Conservation (phyloP, 208 protist species). For the Crithidia bombi region DNA sequence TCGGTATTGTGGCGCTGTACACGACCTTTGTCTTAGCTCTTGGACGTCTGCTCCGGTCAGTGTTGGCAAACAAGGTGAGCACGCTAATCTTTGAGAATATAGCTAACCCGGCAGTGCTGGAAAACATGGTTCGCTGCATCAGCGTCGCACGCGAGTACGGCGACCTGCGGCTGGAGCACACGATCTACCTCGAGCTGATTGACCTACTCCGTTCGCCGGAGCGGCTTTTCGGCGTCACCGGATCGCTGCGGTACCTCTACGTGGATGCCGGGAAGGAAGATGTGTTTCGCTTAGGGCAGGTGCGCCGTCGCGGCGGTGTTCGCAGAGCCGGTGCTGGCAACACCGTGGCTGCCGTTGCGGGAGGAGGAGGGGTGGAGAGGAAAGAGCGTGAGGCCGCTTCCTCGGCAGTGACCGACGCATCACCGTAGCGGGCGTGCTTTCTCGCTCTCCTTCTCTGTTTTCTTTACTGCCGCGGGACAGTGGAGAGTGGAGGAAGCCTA, state of each 20-base stretch:
- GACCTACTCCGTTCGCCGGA: conserved; percentile 78
- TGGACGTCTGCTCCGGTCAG: conserved; percentile 60
- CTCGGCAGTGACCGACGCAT: not conserved
- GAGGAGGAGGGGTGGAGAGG: not conserved
- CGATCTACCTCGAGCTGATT: conserved; percentile 77
- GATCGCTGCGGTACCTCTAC: conserved; percentile 37
- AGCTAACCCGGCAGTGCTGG: conserved; percentile 57
- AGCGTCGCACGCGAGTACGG: conserved; percentile 54
- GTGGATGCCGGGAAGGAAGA: conserved; percentile 23
- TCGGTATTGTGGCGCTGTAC: conserved; percentile 84
- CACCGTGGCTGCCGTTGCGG: not conserved
- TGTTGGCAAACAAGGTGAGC: conserved; percentile 59
- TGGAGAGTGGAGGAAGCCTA: no score
- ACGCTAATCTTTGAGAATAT: conserved; percentile 55
- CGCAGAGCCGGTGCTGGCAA: not conserved
- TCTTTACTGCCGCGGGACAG: no score
- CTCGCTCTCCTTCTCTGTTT: not conserved
- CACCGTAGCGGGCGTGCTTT: not conserved
- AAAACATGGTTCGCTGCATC: conserved; percentile 65
- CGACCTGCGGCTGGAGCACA: conserved; percentile 76
- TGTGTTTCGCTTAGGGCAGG: conserved; percentile 20
- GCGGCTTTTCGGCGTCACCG: conserved; percentile 62
- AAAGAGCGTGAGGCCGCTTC: not conserved
- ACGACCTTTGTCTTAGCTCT: conserved; percentile 87
- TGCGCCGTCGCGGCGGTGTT: conserved; percentile 14